phyloP scores from a whole-genome alignment of 352 stramenopile genomes.

The Phytopythium chamaehyphon region DNA sequence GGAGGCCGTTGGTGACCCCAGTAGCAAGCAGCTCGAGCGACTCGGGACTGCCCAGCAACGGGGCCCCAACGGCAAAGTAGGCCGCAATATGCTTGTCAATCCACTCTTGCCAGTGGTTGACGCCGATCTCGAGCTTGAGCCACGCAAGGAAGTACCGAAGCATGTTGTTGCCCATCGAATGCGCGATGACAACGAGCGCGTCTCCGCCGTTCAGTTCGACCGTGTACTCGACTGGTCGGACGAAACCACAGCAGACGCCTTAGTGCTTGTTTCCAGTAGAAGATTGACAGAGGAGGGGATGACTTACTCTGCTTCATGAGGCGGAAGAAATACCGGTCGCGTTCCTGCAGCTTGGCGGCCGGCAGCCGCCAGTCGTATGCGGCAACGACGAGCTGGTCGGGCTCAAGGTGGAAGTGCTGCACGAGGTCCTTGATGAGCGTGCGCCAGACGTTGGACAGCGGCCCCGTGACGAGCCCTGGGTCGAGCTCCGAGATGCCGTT shows the following conservation, averaged over 20 bases:
- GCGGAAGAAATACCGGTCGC: slow-evolving; percentile 69
- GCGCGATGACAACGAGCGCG: slow-evolving; percentile 63
- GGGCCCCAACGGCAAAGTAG: slow-evolving; percentile 73
- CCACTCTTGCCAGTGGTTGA: slow-evolving; percentile 70
- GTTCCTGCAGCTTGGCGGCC: slow-evolving; percentile 59
- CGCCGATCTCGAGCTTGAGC: slow-evolving; percentile 70
- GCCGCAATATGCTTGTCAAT: slow-evolving; percentile 71
- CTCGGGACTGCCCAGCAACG: slow-evolving; percentile 65
- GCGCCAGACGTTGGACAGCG: slow-evolving; percentile 70
- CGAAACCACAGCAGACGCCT: slow-evolving; percentile 7
- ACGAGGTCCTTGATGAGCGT: slow-evolving; percentile 61
- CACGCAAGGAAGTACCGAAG: slow-evolving; percentile 84
- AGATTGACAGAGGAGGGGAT: not conserved
- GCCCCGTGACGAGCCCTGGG: slow-evolving; percentile 67
- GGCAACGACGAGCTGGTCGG: slow-evolving; percentile 65
- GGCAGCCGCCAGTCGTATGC: slow-evolving; percentile 82
- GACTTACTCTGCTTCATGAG: slow-evolving; percentile 70
- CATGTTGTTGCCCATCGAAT: slow-evolving; percentile 79
- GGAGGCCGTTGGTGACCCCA: slow-evolving; percentile 57
- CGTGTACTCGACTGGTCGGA: slow-evolving; percentile 48
- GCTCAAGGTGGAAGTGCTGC: slow-evolving; percentile 61
- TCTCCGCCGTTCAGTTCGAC: slow-evolving; percentile 41
- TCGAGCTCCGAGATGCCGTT: slow-evolving; percentile 69
- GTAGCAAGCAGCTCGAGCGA: slow-evolving; percentile 65
- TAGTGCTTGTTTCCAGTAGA: not conserved